phyloP scores from a whole-genome alignment of 2,329 filamentous ascomycete genomes.

The Ophiocordyceps camponoti-leonardi region DNA sequence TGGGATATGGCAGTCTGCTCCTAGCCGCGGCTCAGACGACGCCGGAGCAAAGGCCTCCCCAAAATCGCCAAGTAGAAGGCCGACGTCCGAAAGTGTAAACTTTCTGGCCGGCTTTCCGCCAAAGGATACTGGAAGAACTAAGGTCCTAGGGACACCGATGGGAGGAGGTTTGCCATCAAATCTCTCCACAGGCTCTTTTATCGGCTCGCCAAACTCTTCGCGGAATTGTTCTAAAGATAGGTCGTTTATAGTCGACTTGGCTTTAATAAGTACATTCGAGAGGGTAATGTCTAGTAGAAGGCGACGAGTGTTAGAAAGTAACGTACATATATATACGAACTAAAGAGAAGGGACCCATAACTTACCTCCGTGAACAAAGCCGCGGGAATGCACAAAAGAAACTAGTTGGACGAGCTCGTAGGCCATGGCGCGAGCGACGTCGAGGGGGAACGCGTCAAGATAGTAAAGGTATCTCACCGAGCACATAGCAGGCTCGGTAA shows the following conservation, averaged over 20 bases:
- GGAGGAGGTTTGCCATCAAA: constrained; percentile 8
- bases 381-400: constrained; percentile 8
- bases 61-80: constrained; percentile 16
- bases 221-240: constrained; percentile 15
- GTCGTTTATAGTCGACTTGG: constrained; percentile 4
- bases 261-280: constrained; percentile 6
- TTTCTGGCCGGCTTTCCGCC: constrained; percentile 11
- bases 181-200: constrained; percentile 10
- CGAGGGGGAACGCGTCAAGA: not conserved
- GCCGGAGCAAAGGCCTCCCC: constrained; percentile 14
- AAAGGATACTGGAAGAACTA: constrained; percentile 7
- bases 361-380: constrained; percentile 10
- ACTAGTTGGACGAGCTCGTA: constrained; percentile 6
- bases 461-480: not conserved
- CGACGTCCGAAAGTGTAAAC: constrained; percentile 11
- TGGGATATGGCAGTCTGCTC: constrained; percentile 7
- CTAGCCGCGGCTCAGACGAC: constrained; percentile 6
- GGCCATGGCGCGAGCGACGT: constrained; percentile 1
- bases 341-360: not conserved
- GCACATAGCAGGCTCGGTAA: not conserved
- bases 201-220: constrained; percentile 12
- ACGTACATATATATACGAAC: too few species aligned
- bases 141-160: constrained; percentile 10
- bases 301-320: too few species aligned
- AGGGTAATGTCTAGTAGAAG: constrained; percentile 14